Evolutionary conservation across 331 rosid genomes (phyloP).

Genomic region (Pyrus hybrid): DNA sequence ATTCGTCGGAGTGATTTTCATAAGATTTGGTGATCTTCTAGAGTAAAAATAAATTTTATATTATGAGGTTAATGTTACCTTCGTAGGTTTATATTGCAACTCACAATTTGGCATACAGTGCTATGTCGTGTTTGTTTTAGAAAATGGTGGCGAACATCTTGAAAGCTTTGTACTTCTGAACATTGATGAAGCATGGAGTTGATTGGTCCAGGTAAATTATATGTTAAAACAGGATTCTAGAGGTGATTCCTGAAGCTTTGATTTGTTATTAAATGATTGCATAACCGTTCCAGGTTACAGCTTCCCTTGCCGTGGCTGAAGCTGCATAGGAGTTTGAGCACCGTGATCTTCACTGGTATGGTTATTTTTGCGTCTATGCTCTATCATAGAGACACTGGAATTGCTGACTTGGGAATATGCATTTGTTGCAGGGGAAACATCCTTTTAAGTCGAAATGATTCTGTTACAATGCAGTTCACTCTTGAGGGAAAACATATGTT

Average conservation of each 20-base stretch:
- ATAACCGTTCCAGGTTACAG: slow-evolving; percentile 51
- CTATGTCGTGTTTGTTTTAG: slow-evolving; percentile 59
- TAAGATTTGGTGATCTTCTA: not conserved
- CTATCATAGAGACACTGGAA: not conserved
- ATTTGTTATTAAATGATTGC: slow-evolving; percentile 1
- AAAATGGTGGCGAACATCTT: slow-evolving; percentile 85
- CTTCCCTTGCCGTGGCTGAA: slow-evolving; percentile 89
- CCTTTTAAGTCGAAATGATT: slow-evolving; percentile 64
- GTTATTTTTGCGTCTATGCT: too few species aligned
- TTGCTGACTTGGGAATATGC: slow-evolving; percentile 21
- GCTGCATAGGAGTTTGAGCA: slow-evolving; percentile 92
- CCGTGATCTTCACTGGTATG: slow-evolving; percentile 93
- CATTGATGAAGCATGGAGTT: slow-evolving; percentile 64
- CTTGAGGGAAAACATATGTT: slow-evolving; percentile 61
- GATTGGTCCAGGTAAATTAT: slow-evolving; percentile 65
- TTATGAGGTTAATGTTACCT: not conserved
- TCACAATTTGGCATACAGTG: slow-evolving; percentile 40
- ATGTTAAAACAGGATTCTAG: not conserved
- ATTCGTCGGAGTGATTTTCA: not conserved
- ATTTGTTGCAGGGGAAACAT: slow-evolving; percentile 73
- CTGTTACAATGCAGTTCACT: slow-evolving; percentile 54
- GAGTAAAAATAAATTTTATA: not conserved
- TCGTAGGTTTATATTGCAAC: not conserved
- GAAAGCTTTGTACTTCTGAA: slow-evolving; percentile 77
- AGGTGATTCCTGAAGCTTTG: slow-evolving; percentile 17